Percentiles rank a stretch among this genome's conserved stretches.
These are phyloP conservation scores for Alternaria arbusti DNA, from an alignment of 2,329 filamentous ascomycete genomes.

Conservation along the genomic window DNA sequence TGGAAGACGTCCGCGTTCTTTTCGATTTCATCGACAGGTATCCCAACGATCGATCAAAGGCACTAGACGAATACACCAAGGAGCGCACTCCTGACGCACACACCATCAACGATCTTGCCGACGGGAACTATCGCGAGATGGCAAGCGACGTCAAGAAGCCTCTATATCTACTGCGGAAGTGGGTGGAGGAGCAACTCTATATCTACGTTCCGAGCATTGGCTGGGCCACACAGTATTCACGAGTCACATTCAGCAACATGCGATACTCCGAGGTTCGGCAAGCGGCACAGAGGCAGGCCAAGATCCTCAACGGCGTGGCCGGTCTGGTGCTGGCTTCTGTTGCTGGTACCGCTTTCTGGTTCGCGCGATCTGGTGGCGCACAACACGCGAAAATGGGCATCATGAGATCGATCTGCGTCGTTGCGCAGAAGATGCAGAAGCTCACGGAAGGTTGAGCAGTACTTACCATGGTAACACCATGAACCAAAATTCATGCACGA, in stretches of 20 bases:
- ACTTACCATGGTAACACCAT: background rate
- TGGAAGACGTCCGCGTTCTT: conserved; percentile 90
- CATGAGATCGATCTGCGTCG: conserved; percentile 32
- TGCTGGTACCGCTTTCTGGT: conserved; percentile 27
- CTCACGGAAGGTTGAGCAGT: conserved; percentile 8
- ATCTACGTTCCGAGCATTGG: conserved; percentile 77
- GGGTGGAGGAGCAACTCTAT: conserved; percentile 82
- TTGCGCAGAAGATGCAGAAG: conserved; percentile 30
- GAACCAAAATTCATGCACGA: background rate
- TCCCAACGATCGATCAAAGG: conserved; percentile 47
- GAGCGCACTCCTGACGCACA: conserved; percentile 79
- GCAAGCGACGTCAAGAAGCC: conserved; percentile 79
- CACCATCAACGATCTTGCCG: conserved; percentile 89
- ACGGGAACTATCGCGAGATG: conserved; percentile 95
- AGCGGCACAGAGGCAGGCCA: conserved; percentile 61
- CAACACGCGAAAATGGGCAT: conserved; percentile 35
- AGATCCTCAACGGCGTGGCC: conserved; percentile 39
- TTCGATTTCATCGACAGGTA: conserved; percentile 82
- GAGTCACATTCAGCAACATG: conserved; percentile 93
- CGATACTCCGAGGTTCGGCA: conserved; percentile 82
- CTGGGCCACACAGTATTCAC: conserved; percentile 90
- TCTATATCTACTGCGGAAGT: conserved; percentile 81
- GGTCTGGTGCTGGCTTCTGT: conserved; percentile 26
- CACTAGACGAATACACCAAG: conserved; percentile 76
- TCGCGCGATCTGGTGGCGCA: conserved; percentile 29